Evolutionary conservation across 129 eudicot genomes (phyloP).

Genomic region (Pulicaria dysenterica): DNA sequence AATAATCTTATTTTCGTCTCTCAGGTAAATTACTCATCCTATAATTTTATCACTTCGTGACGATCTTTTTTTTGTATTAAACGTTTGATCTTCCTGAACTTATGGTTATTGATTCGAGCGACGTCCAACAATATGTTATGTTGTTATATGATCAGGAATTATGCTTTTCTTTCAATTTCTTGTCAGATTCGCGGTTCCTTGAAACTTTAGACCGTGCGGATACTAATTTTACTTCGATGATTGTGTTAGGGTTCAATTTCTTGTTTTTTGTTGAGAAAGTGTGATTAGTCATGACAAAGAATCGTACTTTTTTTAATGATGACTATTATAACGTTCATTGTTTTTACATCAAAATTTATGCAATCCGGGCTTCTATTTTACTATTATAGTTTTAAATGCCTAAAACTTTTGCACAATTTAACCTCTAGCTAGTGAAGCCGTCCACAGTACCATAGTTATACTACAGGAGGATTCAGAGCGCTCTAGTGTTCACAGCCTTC

Average conservation of each 20-base stretch:
- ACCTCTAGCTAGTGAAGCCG: too few relatives aligned
- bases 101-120: not conserved
- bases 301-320: not conserved
- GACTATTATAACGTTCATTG: not conserved
- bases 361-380: not conserved
- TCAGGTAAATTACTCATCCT: constrained; percentile 27
- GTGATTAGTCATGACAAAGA: not conserved
- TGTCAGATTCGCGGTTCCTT: not conserved
- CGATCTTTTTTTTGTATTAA: not conserved
- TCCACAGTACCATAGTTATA: too few relatives aligned
- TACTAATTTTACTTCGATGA: not conserved
- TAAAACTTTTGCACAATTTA: too few relatives aligned
- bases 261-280: not conserved
- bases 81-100: not conserved
- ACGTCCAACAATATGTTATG: not conserved
- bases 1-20: not conserved
- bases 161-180: not conserved
- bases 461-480: too few relatives aligned
- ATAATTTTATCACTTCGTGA: not conserved
- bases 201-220: not conserved
- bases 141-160: not conserved
- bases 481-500: too few relatives aligned
- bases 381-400: not conserved
- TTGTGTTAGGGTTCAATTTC: not conserved
- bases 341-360: constrained; percentile 3